phyloP scores from a whole-genome alignment of 1,284 basidiomycete species.

The Polyporus tsugae region DNA sequence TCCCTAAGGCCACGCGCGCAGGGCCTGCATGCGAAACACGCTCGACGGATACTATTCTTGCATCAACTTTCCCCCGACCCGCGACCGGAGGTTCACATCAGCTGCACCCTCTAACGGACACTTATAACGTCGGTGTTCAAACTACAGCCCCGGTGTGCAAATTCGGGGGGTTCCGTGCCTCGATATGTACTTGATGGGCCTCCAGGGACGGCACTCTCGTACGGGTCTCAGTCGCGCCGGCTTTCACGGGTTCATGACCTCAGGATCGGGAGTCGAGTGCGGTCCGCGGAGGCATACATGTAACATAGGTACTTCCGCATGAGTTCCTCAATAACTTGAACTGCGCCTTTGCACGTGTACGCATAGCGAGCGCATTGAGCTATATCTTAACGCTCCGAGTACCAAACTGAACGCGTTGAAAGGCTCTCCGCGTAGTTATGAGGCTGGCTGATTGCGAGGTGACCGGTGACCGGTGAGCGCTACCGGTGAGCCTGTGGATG shows the following conservation, averaged over 20 bases:
- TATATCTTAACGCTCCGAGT: no score
- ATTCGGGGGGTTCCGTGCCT: background rate
- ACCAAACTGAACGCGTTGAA: no score
- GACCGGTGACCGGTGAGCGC: no score
- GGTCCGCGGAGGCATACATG: background rate
- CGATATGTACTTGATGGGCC: background rate
- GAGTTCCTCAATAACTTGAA: background rate
- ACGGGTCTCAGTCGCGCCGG: background rate
- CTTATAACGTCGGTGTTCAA: background rate
- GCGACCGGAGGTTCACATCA: conserved; percentile 4
- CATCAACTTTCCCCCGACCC: conserved; percentile 4
- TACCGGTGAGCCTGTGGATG: no score
- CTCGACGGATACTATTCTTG: conserved; percentile 6
- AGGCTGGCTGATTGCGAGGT: background rate
- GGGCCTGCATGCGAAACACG: background rate
- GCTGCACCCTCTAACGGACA: background rate
- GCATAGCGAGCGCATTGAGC: no score
- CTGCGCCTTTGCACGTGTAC: background rate
- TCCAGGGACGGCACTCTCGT: background rate
- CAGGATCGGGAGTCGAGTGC: background rate
- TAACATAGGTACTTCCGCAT: background rate
- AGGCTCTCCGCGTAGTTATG: no score
- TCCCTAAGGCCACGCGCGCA: background rate
- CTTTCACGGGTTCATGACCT: background rate
- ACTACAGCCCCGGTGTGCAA: background rate